Base-by-base conservation (phyloP, 805 yeast species). In the Hermanozyma aechmeae region DNA sequence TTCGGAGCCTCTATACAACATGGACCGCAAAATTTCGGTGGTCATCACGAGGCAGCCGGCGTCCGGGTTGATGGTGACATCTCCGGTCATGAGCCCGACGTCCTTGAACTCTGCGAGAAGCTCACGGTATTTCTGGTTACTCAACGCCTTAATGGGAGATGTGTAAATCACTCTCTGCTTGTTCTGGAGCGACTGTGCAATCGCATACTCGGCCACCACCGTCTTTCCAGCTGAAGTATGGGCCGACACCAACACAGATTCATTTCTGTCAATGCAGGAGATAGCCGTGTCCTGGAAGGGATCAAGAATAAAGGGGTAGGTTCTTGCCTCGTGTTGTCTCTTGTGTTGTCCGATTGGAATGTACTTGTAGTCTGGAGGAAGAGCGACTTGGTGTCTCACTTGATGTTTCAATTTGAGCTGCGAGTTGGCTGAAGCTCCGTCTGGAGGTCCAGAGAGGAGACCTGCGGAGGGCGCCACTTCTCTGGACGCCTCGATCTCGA, bases 21-120 rank as follows among this genome's bases (percentile, higher is more conserved):
- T 92, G 34, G 94, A 79, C 49, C 99, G 65, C 46, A 92, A 66
- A 79, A 92, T 93, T 59, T 92, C 99, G 0, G 99, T 92, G 13
- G 99, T 92, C 99, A 92, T 92, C 28, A 92, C 96, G 40, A 92
- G 65, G 65, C 99, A 92, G 25, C 94, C 89, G 4, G 98, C 99
- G 45, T 89, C 96, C 4, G 97, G 97, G 47, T 92, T 92, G 41
- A 92, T 92, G 15, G 96, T 89, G 25, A 92, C 96, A 68, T 92
- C 99, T 55, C 99, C 99, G 9, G 99, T 92, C 94, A 92, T 92
- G 36, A 92, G 69, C 28, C 99, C 99, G 17, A 92, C 97, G 53
- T 92, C 97, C 14, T 92, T 89, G 63, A 92, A 84, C 47, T 87
- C 95, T 2, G 95, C 94, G 33, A 79, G 65, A 42, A 92, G 65